These are phyloP conservation scores for Tephrocybe sp. DNA, from an alignment of 768 basidiomycete genomes.

Conservation along the genomic window DNA sequence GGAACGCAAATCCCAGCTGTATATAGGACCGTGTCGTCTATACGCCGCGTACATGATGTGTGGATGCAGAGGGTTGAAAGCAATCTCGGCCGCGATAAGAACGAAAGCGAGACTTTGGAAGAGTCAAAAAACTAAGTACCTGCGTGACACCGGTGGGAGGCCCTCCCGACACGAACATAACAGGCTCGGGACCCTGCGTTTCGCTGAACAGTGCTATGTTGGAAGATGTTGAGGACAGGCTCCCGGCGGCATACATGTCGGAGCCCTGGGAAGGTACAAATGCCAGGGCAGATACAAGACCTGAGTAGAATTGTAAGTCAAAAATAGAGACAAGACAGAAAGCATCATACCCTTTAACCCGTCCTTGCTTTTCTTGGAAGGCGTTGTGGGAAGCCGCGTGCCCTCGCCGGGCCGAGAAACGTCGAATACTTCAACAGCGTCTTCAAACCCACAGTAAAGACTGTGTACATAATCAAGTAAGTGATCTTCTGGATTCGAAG, in stretches of 20 bases:
- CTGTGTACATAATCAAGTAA: slow-evolving; percentile 8
- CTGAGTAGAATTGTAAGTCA: slow-evolving; percentile 33
- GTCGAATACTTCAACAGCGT: slow-evolving; percentile 28
- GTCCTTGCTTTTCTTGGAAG: slow-evolving; percentile 45
- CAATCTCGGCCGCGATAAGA: too few species aligned
- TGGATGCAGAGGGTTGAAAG: slow-evolving; percentile 74
- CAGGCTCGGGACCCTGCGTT: slow-evolving; percentile 47
- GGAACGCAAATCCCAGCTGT: slow-evolving; percentile 78
- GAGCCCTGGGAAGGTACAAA: slow-evolving; percentile 66
- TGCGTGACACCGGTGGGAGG: slow-evolving; percentile 51
- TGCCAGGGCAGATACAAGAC: slow-evolving; percentile 83
- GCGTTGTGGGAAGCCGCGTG: slow-evolving; percentile 22
- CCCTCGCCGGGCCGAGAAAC: slow-evolving; percentile 22
- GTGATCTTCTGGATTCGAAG: not conserved
- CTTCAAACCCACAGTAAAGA: slow-evolving; percentile 28
- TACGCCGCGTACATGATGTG: slow-evolving; percentile 80
- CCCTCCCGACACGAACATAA: slow-evolving; percentile 66
- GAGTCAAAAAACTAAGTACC: slow-evolving; percentile 31
- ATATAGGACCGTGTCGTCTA: slow-evolving; percentile 60
- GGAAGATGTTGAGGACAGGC: slow-evolving; percentile 50
- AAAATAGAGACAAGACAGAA: too few species aligned
- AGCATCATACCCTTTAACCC: slow-evolving; percentile 75
- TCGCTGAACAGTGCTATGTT: slow-evolving; percentile 74
- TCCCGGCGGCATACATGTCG: slow-evolving; percentile 80
- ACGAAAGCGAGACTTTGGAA: too few species aligned